phyloP scores from a whole-genome alignment of 192 early-diverging fungal species.

The Phycomyces nitens region DNA sequence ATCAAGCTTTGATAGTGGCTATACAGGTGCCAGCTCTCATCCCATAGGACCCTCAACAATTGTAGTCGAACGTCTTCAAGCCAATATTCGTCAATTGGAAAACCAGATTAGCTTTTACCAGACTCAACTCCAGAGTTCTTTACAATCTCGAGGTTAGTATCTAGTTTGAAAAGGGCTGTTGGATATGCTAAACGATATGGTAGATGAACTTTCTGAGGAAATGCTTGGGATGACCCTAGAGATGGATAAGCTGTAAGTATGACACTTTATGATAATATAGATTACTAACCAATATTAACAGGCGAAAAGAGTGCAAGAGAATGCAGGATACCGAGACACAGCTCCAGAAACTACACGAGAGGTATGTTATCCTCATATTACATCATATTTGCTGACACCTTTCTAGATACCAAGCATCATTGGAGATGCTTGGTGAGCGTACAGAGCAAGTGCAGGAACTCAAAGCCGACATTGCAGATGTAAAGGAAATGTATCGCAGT shows the following conservation, averaged over 20 bases:
- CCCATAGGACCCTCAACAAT: constrained; percentile 25
- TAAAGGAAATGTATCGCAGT: constrained; percentile 69
- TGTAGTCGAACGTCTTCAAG: constrained; percentile 58
- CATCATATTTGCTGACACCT: not conserved
- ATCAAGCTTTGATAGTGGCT: constrained; percentile 29
- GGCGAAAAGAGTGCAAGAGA: constrained; percentile 18
- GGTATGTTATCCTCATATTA: constrained; percentile 22
- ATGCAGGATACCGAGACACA: constrained; percentile 43
- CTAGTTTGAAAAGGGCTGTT: not conserved
- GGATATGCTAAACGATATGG: constrained; percentile 10
- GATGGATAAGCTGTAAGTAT: constrained; percentile 55
- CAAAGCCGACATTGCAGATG: constrained; percentile 70
- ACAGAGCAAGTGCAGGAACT: constrained; percentile 85
- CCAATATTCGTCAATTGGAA: constrained; percentile 57
- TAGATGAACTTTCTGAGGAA: constrained; percentile 71
- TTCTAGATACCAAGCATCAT: constrained; percentile 60
- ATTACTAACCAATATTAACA: not conserved
- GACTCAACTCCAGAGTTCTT: constrained; percentile 59
- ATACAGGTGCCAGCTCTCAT: not conserved
- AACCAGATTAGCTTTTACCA: constrained; percentile 64
- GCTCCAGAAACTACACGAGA: constrained; percentile 52
- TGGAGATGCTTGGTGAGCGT: constrained; percentile 87
- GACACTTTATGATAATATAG: not conserved
- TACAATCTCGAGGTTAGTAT: constrained; percentile 52
- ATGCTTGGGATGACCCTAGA: constrained; percentile 67